Evolutionary conservation across 257 asterid species (phyloP), one percentile per base, ranked within the genome.

Genomic region (Solanum bulbocastanum): DNA sequence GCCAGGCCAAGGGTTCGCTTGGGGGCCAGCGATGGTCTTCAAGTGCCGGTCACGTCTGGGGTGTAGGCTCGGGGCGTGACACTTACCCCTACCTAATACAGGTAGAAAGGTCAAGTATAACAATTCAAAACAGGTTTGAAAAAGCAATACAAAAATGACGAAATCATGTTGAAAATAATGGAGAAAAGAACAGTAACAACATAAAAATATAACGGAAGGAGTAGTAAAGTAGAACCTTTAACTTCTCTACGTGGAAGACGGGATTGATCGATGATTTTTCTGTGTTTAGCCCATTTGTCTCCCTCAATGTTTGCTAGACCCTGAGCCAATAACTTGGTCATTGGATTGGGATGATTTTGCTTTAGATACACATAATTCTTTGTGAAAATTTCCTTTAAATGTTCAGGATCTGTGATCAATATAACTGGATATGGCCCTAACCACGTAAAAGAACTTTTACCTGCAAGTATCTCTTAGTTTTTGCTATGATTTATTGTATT

Each of bases 221-320:
- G n/a, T 33, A 39, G 1, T 5, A 75, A 37, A 37, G 32, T 46
- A 23, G 15, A 76, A 76, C 83, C 83, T 76, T 76, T 76, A 76
- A 40, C 83, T 76, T 76, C 83, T 76, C 60, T 0, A 40, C 1
- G 7, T 40, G 83, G 60, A 76, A 76, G 60, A 56, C 36, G 16
- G 60, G 83, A 40, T 40, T 76, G 83, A 40, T 40, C 40, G 83
- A 95, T 87, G 71, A 94, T 68, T 78, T 88, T 94, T 52, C 95
- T 91, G 68, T 93, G 95, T 69, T 94, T 95, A 18, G 92, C 87
- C 98, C 97, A 94, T 90, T 90, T 89, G 3, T 93, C 92, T 11
- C 78, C 88, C 23, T 94, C 97, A 18, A 56, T 32, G 22, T 2
- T 13, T 20, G 52, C 86, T 3, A 94, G 44, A 36, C 97, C 96